Base-by-base conservation (phyloP, 768 basidiomycete genomes). In the Tylopilus vinaceipallidus region DNA sequence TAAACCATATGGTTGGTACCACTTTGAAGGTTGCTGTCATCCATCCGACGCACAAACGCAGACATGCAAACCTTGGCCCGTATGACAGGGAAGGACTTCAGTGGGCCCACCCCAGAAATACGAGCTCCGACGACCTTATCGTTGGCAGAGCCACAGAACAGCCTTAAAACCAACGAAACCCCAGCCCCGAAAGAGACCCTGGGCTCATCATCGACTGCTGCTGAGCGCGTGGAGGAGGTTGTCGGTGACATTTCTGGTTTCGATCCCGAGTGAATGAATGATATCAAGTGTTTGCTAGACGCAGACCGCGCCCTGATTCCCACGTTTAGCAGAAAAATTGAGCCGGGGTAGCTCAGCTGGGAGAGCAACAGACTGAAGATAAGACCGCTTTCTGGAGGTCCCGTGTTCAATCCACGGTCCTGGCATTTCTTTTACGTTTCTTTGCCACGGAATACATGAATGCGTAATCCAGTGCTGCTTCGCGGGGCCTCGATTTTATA, bases 21-120 rank as follows among this genome's bases (percentile, higher is more conserved):
- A 11, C 33, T 24, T 27, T 24, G 42, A 20, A 45, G 19, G 36
- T 16, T 22, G n/a, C 49, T 42, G 17, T 23, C 8, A 42, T 24
- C 13, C 11, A 26, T 43, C 38, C 42, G 39, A 48, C 23, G 32
- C 32, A 44, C 22, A 43, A 40, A 11, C 9, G 16, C 20, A 91
- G 89, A 91, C 61, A 86, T 91, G 57, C 75, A 75, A 53, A 85
- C 81, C 0, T 67, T 91, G 12, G 81, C 84, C 38, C 81, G 84
- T 13, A 83, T 91, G 83, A 91, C 89, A 11, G 89, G 89, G 32
- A 90, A 86, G 55, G 87, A 91, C 61, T 91, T 91, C 60, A 84
- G 87, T 37, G 89, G 89, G 1, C 89, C 89, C 22, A 79, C 81
- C 16, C 89, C 89, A 0, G 80, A 83, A 50, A 89, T 91, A 55